Evolutionary conservation across 306 rosid genomes (phyloP), one percentile per base, ranked within the genome.

Genomic region (Carpinus fangiana): DNA sequence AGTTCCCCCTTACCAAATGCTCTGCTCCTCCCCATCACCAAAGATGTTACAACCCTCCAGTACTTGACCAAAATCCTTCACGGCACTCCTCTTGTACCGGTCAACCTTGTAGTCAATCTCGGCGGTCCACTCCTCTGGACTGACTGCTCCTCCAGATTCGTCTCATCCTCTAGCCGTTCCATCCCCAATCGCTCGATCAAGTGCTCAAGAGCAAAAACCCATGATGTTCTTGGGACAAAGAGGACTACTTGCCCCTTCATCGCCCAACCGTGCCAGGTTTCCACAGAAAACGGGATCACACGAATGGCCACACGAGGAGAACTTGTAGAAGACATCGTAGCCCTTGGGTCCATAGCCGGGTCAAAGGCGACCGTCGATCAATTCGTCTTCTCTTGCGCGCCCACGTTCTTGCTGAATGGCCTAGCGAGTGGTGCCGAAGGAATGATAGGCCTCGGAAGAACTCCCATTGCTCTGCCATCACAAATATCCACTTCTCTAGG

Each of bases 401-500:
- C 86, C 9, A 34, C 79, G 0, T 74, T 76, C 18, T 87, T 90
- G 2, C 60, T 90, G 76, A 87, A 81, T 23, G 96, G 92, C 3
- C 76, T 94, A 28, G 87, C 93, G 0, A 64, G 69, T 26, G 82
- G 74, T 26, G 92, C 88, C 3, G 74, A 73, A 46, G 97, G 97
- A 34, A 82, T 92, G 79, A 28, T 88, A 0, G 96, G 97, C 65
- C 86, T 94, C 2, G 96, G 93, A 14, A 89, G 85, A 81, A 73
- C 84, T 62, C 82, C 81, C 4, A 81, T 76, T 55, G 86, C 97
- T 0, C 75, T 90, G 5, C 73, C 94, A 4, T 89, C 98, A 1
- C 98, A 94, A 38, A 14, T 92, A 34, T 85, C 96, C 6, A 60
- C 86, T 21, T 77, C 83, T 3, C 60, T 87, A 0, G 43, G 11